phyloP scores from a whole-genome alignment of 345 rosid species.

The Pistacia integerrima region DNA sequence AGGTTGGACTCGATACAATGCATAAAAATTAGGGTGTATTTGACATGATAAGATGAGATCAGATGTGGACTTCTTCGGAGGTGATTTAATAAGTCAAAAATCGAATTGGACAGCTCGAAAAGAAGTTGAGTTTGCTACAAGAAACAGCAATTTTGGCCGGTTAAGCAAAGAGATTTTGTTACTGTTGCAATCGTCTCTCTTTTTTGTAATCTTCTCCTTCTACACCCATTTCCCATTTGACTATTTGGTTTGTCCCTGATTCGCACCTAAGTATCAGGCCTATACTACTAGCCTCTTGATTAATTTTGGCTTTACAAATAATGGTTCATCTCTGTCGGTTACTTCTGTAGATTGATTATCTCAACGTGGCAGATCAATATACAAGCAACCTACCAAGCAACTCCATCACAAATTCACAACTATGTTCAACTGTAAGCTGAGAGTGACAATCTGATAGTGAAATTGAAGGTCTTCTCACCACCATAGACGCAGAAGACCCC shows the following conservation, averaged over 20 bases:
- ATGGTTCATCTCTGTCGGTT: background rate
- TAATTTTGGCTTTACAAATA: constrained; percentile 2
- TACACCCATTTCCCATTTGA: background rate
- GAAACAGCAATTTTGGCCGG: constrained; percentile 23
- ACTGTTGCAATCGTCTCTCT: constrained; percentile 15
- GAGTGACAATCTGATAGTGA: background rate
- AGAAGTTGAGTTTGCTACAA: constrained; percentile 6
- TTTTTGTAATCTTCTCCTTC: background rate
- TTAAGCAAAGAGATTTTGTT: constrained; percentile 22
- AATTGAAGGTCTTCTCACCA: background rate
- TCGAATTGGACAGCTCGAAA: constrained; percentile 12
- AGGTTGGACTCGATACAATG: background rate
- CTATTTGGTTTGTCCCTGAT: background rate
- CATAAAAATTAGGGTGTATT: background rate
- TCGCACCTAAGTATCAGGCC: constrained; percentile 2
- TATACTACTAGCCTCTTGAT: background rate
- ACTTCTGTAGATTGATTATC: background rate
- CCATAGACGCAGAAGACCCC: background rate
- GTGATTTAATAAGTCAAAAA: constrained; percentile 5
- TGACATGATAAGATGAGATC: background rate
- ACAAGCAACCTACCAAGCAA: background rate
- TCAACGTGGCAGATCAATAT: background rate
- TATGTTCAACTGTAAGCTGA: background rate
- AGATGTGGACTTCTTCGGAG: background rate
- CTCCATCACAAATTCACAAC: background rate